phyloP scores from a whole-genome alignment of 1,139 yeast species.

The Yamadazyma diddensiae region DNA sequence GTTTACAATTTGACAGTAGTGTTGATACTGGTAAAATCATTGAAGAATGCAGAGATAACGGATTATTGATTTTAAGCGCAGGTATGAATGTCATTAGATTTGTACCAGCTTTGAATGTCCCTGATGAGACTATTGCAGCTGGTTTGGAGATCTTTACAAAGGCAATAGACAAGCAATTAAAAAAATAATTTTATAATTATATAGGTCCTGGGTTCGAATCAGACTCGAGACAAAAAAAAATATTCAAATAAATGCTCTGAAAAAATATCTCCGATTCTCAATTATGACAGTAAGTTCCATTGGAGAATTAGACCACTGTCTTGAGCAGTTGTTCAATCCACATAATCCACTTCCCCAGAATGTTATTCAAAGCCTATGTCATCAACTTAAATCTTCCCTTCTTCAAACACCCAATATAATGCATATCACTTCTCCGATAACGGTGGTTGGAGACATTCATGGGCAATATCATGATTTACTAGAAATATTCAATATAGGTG shows the following conservation, averaged over 20 bases:
- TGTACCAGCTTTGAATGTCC: conserved; percentile 89
- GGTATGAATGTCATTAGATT: conserved; percentile 88
- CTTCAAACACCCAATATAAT: conserved; percentile 65
- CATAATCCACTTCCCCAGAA: conserved; percentile 43
- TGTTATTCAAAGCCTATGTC: conserved; percentile 43
- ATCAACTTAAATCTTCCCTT: conserved; percentile 38
- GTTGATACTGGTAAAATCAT: conserved; percentile 67
- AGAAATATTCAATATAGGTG: conserved; percentile 91
- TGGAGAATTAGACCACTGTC: conserved; percentile 43
- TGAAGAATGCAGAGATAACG: conserved; percentile 68
- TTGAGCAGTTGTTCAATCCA: conserved; percentile 44
- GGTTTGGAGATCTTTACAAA: conserved; percentile 65
- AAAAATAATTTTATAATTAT: not conserved
- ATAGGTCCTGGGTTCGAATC: too few relatives aligned
- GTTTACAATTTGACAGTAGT: conserved; percentile 62
- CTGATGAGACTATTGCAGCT: conserved; percentile 59
- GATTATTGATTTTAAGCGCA: conserved; percentile 81
- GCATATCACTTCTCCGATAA: conserved; percentile 78
- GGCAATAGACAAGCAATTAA: conserved; percentile 14
- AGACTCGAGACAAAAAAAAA: too few relatives aligned
- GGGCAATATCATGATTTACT: conserved; percentile 94
- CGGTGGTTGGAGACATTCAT: conserved; percentile 98
- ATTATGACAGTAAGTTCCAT: conserved; percentile 26
- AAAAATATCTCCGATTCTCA: not conserved
- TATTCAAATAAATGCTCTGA: not conserved